Evolutionary conservation across 129 eudicot genomes (phyloP).

Genomic region (Chrysanthemum seticuspe): DNA sequence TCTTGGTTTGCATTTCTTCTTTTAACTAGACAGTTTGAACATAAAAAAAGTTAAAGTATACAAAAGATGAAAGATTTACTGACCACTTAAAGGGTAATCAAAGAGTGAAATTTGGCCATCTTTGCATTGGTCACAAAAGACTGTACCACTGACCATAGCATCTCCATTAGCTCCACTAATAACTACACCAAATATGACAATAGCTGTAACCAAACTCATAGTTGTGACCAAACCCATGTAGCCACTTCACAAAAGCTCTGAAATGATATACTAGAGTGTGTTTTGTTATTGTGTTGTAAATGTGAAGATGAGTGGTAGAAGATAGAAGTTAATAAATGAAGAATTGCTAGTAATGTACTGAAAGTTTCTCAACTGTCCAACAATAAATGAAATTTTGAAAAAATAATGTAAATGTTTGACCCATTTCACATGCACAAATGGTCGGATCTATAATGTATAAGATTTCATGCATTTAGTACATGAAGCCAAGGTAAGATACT

Average conservation of each 20-base stretch:
- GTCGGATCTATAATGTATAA: conserved; percentile 16
- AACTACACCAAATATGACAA: conserved; percentile 58
- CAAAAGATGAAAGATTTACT: neutral
- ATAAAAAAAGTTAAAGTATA: no score
- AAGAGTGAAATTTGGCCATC: conserved; percentile 84
- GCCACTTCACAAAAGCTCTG: conserved; percentile 13
- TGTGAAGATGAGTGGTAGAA: conserved; percentile 30
- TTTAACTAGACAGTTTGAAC: no score
- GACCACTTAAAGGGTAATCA: conserved; percentile 84
- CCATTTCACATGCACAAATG: conserved; percentile 33
- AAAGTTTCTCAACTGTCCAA: conserved; percentile 36
- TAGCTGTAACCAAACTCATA: conserved; percentile 35
- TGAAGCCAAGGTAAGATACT: neutral
- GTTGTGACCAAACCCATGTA: conserved; percentile 49
- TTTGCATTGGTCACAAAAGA: conserved; percentile 96
- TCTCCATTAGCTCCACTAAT: conserved; percentile 66
- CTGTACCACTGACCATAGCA: conserved; percentile 81
- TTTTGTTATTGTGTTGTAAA: neutral
- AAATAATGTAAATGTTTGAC: conserved; percentile 21
- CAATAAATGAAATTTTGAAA: conserved; percentile 38
- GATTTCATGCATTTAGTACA: conserved; percentile 17
- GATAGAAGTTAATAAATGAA: conserved; percentile 35
- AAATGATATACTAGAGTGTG: conserved; percentile 3
- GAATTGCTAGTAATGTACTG: conserved; percentile 26
- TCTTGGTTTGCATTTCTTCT: no score